Percentiles rank a stretch among this genome's conserved stretches.
phyloP scores from a whole-genome alignment of 2,329 filamentous ascomycete genomes.

The Trichoderma sp. region DNA sequence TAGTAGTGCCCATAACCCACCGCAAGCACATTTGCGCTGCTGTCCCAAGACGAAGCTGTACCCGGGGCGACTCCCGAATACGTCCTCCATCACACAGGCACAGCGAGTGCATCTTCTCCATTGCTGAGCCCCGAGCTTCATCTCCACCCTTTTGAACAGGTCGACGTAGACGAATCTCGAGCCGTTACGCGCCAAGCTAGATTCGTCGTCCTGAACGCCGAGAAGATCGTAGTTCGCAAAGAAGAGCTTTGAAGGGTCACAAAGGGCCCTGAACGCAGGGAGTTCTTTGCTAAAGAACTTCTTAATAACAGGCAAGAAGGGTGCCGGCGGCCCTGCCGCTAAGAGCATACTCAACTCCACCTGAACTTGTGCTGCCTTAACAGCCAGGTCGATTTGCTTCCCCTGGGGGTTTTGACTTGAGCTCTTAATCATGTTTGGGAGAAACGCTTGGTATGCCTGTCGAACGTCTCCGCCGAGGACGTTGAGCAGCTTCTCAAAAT shows the following conservation, averaged over 20 bases:
- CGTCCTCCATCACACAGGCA: slow-evolving; percentile 64
- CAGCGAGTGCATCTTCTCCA: slow-evolving; percentile 54
- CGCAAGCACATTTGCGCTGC: slow-evolving; percentile 55
- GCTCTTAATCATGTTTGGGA: slow-evolving; percentile 46
- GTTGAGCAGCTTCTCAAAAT: slow-evolving; percentile 62
- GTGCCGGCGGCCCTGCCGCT: slow-evolving; percentile 44
- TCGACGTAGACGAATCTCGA: slow-evolving; percentile 46
- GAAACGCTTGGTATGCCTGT: slow-evolving; percentile 47
- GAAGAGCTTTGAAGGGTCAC: slow-evolving; percentile 67
- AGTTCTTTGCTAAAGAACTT: slow-evolving; percentile 62
- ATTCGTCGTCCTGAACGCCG: slow-evolving; percentile 59
- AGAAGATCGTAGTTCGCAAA: slow-evolving; percentile 71
- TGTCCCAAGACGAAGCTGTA: slow-evolving; percentile 54
- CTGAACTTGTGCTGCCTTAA: slow-evolving; percentile 48
- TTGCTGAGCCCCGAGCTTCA: slow-evolving; percentile 35
- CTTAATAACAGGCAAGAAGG: slow-evolving; percentile 58
- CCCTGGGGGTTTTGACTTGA: slow-evolving; percentile 38
- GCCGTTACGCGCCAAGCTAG: slow-evolving; percentile 43
- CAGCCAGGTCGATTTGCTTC: slow-evolving; percentile 43
- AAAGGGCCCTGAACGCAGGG: slow-evolving; percentile 54
- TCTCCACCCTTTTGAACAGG: slow-evolving; percentile 58
- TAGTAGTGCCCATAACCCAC: slow-evolving; percentile 52
- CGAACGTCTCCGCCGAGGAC: slow-evolving; percentile 49
- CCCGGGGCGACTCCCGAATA: slow-evolving; percentile 46
- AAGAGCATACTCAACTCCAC: slow-evolving; percentile 54